phyloP scores from a whole-genome alignment of 2,329 filamentous ascomycete genomes.

The Elsinoe arachidis region DNA sequence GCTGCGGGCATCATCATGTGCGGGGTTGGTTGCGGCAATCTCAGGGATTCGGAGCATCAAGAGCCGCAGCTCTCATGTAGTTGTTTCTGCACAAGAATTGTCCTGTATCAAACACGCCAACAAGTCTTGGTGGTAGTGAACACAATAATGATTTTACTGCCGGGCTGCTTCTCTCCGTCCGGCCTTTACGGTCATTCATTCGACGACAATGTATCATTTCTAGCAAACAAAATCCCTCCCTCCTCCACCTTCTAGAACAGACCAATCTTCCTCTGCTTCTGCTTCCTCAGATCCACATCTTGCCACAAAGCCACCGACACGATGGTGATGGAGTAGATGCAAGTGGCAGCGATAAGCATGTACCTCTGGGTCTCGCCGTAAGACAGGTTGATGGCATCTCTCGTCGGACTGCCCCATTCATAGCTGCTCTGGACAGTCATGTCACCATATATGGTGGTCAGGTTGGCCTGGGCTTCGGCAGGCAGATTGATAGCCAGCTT shows the following conservation, averaged over 20 bases:
- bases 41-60: no score
- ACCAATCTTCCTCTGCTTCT: conserved; percentile 18
- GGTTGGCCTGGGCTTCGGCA: conserved; percentile 25
- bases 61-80: no score
- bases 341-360: conserved; percentile 20
- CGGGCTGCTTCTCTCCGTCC: no score
- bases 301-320: conserved; percentile 19
- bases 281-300: conserved; percentile 21
- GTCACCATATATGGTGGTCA: conserved; percentile 25
- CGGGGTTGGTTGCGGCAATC: background rate
- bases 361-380: conserved; percentile 28
- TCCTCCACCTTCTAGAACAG: background rate
- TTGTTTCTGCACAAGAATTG: no score
- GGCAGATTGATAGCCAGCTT: conserved; percentile 35
- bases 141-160: no score
- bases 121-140: no score
- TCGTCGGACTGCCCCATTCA: conserved; percentile 32
- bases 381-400: conserved; percentile 37
- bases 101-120: no score
- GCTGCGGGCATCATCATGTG: background rate
- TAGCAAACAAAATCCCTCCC: background rate
- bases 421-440: conserved; percentile 33
- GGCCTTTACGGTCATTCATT: no score
- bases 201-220: background rate
- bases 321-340: conserved; percentile 18